These are phyloP conservation scores for Toxoplasma gondii DNA, from an alignment of 169 alveolate species.

Conservation along the genomic window DNA sequence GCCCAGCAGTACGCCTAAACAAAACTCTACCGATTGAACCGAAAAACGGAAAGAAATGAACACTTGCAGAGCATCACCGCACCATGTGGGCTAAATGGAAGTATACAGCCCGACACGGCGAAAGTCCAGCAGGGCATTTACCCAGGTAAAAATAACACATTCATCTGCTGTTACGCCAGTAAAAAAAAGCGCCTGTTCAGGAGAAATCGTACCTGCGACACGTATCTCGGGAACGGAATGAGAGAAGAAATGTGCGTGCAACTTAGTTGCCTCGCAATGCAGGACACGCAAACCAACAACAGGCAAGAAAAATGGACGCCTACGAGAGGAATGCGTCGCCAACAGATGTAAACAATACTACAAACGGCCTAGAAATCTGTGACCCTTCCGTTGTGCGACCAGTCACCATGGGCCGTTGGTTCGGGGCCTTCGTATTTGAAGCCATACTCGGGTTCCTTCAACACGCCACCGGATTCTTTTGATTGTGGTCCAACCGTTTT, in stretches of 20 bases:
- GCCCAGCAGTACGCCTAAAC: background rate
- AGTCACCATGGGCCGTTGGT: constrained; percentile 81
- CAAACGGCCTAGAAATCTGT: constrained; percentile 72
- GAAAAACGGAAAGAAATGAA: background rate
- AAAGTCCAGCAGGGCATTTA: background rate
- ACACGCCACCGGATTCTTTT: background rate
- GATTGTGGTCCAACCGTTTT: background rate
- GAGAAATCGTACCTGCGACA: constrained; percentile 12
- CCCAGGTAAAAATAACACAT: background rate
- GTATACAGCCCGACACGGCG: constrained; percentile 37
- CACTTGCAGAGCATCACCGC: background rate
- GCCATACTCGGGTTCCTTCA: constrained; percentile 75
- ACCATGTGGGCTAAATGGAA: constrained; percentile 33
- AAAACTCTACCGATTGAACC: background rate
- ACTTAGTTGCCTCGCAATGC: background rate
- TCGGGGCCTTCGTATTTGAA: constrained; percentile 79
- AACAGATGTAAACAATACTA: background rate
- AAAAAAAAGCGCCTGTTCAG: background rate
- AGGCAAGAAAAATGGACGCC: background rate
- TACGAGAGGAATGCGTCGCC: background rate
- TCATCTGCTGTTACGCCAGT: background rate
- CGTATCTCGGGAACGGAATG: constrained; percentile 24
- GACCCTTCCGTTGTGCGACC: constrained; percentile 83
- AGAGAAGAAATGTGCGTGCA: background rate
- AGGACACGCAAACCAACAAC: background rate